phyloP scores from a whole-genome alignment of 768 basidiomycete genomes.

The Collybiopsis confluens region DNA sequence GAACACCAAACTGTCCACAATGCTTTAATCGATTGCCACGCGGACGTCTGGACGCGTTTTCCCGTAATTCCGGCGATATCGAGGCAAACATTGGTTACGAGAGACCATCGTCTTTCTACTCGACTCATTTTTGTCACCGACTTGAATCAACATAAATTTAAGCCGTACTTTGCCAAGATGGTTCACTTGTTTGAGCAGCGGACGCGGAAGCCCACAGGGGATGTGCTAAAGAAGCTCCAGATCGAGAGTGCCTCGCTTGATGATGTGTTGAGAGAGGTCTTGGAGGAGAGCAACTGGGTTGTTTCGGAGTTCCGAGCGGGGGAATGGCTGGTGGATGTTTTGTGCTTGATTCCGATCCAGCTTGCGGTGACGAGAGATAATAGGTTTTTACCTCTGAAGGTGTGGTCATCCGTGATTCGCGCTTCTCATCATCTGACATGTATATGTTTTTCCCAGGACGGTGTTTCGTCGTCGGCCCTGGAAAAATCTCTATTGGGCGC shows the following conservation, averaged over 20 bases:
- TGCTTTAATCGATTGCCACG: slow-evolving; percentile 48
- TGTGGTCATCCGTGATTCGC: slow-evolving; percentile 33
- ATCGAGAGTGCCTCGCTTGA: slow-evolving; percentile 28
- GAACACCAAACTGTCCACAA: slow-evolving; percentile 34
- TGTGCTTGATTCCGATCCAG: slow-evolving; percentile 64
- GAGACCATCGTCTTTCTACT: slow-evolving; percentile 24
- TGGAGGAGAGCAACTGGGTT: slow-evolving; percentile 16
- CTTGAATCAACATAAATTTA: slow-evolving; percentile 28
- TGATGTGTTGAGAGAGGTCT: slow-evolving; percentile 19
- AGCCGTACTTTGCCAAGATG: slow-evolving; percentile 40
- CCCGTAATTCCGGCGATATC: slow-evolving; percentile 52
- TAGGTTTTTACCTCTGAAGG: slow-evolving; percentile 53
- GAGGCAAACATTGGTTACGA: slow-evolving; percentile 36
- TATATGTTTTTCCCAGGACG: too few species aligned
- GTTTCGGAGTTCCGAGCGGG: slow-evolving; percentile 42
- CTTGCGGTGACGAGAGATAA: slow-evolving; percentile 58
- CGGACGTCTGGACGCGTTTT: slow-evolving; percentile 58
- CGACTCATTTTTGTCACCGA: slow-evolving; percentile 42
- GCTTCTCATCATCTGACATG: background rate
- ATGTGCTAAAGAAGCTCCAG: slow-evolving; percentile 32
- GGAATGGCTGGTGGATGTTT: slow-evolving; percentile 58
- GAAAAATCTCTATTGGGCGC: slow-evolving; percentile 56
- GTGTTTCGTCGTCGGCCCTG: slow-evolving; percentile 41
- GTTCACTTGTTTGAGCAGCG: slow-evolving; percentile 42
- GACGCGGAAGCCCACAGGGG: slow-evolving; percentile 50